Conservation (phyloP, 1,284 basidiomycete species). For the Apiotrichum gracile region DNA sequence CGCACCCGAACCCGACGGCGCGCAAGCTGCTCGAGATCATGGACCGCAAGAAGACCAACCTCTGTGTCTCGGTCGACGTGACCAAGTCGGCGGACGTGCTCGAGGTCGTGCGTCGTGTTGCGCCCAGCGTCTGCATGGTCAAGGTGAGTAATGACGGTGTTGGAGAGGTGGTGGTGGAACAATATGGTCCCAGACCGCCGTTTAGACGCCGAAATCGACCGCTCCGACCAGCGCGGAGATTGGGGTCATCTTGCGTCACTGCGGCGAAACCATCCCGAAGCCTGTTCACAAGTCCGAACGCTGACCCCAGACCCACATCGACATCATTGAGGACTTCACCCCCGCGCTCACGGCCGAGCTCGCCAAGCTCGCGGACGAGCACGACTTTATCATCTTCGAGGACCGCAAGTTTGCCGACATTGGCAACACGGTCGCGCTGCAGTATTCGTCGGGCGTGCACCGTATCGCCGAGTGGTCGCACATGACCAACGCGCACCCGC, state of each 20-base stretch:
- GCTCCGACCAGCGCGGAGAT: too few species aligned
- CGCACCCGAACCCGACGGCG: slow-evolving; percentile 67
- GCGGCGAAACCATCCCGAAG: background rate
- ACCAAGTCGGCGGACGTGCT: slow-evolving; percentile 75
- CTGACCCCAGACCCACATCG: slow-evolving; percentile 77
- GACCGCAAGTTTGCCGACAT: slow-evolving; percentile 99
- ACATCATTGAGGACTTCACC: slow-evolving; percentile 91
- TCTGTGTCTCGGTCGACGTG: slow-evolving; percentile 94
- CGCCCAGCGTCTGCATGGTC: slow-evolving; percentile 83
- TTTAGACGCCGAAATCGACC: background rate
- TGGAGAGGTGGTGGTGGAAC: too few species aligned
- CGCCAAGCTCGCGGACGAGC: slow-evolving; percentile 64
- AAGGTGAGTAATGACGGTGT: slow-evolving; percentile 64
- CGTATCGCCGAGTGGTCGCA: slow-evolving; percentile 95
- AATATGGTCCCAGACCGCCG: background rate
- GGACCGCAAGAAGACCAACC: slow-evolving; percentile 81
- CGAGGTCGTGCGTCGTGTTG: slow-evolving; percentile 79
- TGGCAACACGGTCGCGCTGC: slow-evolving; percentile 91
- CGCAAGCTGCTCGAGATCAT: slow-evolving; percentile 73
- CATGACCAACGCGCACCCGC: slow-evolving; percentile 92
- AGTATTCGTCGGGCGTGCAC: slow-evolving; percentile 90
- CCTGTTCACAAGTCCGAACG: too few species aligned
- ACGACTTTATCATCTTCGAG: slow-evolving; percentile 96
- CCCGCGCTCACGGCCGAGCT: slow-evolving; percentile 65
- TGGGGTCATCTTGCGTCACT: background rate